phyloP scores from a whole-genome alignment of 1,139 yeast genomes.

The Eremothecium coryli region DNA sequence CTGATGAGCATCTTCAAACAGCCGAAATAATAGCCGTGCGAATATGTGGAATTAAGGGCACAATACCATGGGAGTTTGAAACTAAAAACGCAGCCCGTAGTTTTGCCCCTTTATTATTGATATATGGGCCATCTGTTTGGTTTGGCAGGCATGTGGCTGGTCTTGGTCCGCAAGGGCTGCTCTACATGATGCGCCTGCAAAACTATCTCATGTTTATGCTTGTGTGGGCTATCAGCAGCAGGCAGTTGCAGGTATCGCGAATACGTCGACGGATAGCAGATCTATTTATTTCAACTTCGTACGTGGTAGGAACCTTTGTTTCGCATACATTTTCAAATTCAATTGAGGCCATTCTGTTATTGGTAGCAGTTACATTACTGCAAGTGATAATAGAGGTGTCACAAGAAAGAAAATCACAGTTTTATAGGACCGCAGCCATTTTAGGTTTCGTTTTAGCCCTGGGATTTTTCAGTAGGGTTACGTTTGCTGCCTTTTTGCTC shows the following conservation, averaged over 20 bases:
- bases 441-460: constrained; percentile 50
- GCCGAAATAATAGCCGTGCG: constrained; percentile 52
- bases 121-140: constrained; percentile 56
- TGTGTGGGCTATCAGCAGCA: constrained; percentile 27
- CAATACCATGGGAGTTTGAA: constrained; percentile 81
- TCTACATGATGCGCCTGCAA: constrained; percentile 51
- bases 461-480: constrained; percentile 77
- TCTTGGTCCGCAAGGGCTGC: constrained; percentile 37
- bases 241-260: constrained; percentile 44
- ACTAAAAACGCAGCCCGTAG: constrained; percentile 59
- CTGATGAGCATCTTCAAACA: constrained; percentile 93
- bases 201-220: constrained; percentile 41
- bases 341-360: constrained; percentile 62
- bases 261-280: constrained; percentile 57
- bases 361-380: constrained; percentile 42
- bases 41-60: constrained; percentile 43
- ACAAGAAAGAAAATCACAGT: constrained; percentile 1
- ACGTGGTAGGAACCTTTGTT: constrained; percentile 71
- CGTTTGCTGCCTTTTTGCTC: constrained; percentile 66
- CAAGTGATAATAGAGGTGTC: constrained; percentile 13
- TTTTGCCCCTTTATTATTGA: constrained; percentile 53
- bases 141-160: constrained; percentile 14
- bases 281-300: constrained; percentile 65
- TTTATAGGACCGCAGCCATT: constrained; percentile 26
- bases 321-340: constrained; percentile 85